Conservation (phyloP, 345 rosid genomes). For the Lepidium africanum region DNA sequence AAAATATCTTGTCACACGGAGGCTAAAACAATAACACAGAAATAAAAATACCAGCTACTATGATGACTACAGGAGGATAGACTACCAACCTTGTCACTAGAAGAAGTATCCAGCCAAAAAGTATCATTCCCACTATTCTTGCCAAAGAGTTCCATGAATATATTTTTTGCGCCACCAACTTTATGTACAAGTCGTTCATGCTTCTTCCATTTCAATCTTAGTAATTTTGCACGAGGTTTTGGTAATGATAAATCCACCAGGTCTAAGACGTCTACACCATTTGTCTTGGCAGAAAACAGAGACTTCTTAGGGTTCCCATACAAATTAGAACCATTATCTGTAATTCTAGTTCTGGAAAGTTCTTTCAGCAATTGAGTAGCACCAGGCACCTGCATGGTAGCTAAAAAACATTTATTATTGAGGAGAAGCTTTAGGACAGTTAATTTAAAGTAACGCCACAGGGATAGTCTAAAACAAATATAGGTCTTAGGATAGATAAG, state of each 20-base stretch:
- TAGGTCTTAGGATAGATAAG: not conserved
- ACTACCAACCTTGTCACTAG: constrained; percentile 67
- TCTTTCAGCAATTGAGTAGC: constrained; percentile 37
- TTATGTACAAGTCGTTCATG: constrained; percentile 44
- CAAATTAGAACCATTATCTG: constrained; percentile 23
- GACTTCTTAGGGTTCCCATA: constrained; percentile 19
- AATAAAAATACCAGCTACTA: not conserved
- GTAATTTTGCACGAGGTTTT: constrained; percentile 25
- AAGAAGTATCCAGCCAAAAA: constrained; percentile 98
- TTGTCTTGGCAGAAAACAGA: constrained; percentile 24
- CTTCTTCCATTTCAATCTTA: constrained; percentile 80
- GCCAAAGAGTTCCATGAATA: constrained; percentile 62
- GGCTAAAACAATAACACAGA: not conserved
- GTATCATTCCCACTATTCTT: constrained; percentile 48
- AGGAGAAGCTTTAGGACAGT: constrained; percentile 24
- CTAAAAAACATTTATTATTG: constrained; percentile 68
- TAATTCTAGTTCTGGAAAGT: constrained; percentile 32
- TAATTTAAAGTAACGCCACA: not conserved
- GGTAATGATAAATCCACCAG: constrained; percentile 29
- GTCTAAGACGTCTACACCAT: constrained; percentile 27
- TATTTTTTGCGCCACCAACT: constrained; percentile 74
- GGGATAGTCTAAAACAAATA: not conserved
- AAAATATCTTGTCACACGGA: not conserved
- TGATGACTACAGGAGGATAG: not conserved
- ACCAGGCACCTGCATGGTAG: constrained; percentile 60